Evolutionary conservation across 371 early-diverging fungal species (phyloP), one percentile per base, ranked within the genome.

Genomic region (Dichotomocladium elegans): DNA sequence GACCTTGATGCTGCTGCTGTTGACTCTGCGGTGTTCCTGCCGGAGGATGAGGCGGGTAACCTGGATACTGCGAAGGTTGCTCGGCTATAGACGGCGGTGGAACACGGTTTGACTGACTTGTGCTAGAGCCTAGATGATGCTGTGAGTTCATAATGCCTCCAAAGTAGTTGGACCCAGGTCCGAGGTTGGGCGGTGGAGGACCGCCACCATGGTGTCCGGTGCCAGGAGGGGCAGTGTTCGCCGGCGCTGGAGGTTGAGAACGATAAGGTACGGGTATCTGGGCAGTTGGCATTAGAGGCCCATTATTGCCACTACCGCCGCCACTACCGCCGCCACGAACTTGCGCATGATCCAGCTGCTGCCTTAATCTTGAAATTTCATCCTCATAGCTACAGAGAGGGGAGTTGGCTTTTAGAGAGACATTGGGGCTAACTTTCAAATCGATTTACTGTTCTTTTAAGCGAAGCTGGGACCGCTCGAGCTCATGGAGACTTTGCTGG

Each of bases 401-500:
- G n/a, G n/a, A n/a, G n/a, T n/a, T n/a, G n/a, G n/a, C n/a, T n/a
- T n/a, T n/a, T n/a, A n/a, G n/a, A n/a, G n/a, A n/a, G n/a, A n/a
- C 26, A 31, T 30, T n/a, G 10, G 19, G 17, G 12, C 3, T 2
- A 34, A 8, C 11, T 22, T 17, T 45, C 5, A 1, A 27, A 10
- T 8, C 11, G 4, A 58, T 63, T 45, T 74, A 78, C 78, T 85
- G 79, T 58, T 77, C 74, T 65, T 88, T 88, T 29, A 88, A 77
- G 27, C 70, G 66, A 49, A 74, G 71, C 54, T 92, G 90, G 19
- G 79, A 70, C 27, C 86, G 72, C 54, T 93, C 92, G 46, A 93
- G 72, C 41, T 93, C 93, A 28, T 53, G 68, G 40, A 93, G 60
- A 45, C 63, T 75, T 64, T 90, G 88, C 62, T 90, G 89, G 57